A percentile compares a stretch with the other conserved stretches of the same genome.
phyloP scores from a whole-genome alignment of 352 stramenopile genomes.

The Nothophytophthora sp. region DNA sequence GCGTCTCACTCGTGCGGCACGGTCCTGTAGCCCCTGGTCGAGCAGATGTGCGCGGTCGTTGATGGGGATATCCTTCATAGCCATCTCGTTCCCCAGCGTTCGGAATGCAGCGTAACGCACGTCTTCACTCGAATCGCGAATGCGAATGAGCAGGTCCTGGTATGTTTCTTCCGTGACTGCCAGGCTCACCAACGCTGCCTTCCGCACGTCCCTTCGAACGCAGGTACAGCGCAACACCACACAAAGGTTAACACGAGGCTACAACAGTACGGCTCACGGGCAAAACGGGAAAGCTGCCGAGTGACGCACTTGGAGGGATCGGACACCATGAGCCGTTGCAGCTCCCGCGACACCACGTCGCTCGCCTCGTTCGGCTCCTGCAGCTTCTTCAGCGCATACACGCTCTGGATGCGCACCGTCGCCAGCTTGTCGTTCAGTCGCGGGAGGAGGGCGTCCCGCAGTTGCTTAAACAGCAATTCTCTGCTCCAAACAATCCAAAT shows the following conservation, averaged over 20 bases:
- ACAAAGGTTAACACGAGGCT: too few species aligned
- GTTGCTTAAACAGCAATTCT: constrained; percentile 30
- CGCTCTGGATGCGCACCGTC: constrained; percentile 57
- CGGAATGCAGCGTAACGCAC: constrained; percentile 63
- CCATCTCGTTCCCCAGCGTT: constrained; percentile 46
- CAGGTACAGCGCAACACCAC: too few species aligned
- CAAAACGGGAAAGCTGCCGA: too few species aligned
- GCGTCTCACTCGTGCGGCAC: constrained; percentile 39
- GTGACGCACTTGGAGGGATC: constrained; percentile 71
- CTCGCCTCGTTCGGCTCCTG: constrained; percentile 41
- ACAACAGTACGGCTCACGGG: too few species aligned
- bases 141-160: constrained; percentile 65
- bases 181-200: constrained; percentile 61
- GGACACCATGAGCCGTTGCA: constrained; percentile 63
- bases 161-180: constrained; percentile 42
- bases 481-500: too few species aligned
- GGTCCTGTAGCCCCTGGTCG: constrained; percentile 77
- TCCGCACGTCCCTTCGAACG: constrained; percentile 78
- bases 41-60: constrained; percentile 71
- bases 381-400: constrained; percentile 61
- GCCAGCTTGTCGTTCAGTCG: constrained; percentile 68
- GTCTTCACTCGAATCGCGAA: constrained; percentile 71
- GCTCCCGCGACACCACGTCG: constrained; percentile 44
- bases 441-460: constrained; percentile 45
- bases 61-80: constrained; percentile 59